Base-by-base conservation (phyloP, 78 protist genomes). In the Bigelowiella natans region DNA sequence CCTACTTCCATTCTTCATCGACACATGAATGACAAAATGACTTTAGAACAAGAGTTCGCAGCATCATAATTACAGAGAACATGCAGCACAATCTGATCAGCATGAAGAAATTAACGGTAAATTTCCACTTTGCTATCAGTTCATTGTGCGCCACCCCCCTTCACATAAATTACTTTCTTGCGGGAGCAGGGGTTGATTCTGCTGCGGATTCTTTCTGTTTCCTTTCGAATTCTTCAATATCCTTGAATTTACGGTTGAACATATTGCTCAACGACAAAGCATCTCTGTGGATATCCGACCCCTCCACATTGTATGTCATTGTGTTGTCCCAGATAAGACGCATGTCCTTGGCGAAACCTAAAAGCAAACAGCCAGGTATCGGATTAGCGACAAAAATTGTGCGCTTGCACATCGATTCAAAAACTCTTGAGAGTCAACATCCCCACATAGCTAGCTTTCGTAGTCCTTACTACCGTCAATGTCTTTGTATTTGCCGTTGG, bases 181-280 rank as follows among this genome's bases (percentile, higher is more conserved):
- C 34, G 73, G 73, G 73, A 51, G 7, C 18, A 51, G 73, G 73
- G n/a, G n/a, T n/a, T n/a, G n/a, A n/a, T 18, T 51, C 73, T 51
- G 7, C 73, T 18, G 7, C 18, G 34, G 7, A 83, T 11, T 38
- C 11, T 7, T 63, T 1, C 64, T 40, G 2, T 63, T 40, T 88
- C 2, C 36, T 26, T 0, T 64, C 0, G 26, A 29, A 31, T 0
- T 30, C 1, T 2, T 51, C 73, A n/a, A 88, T 39, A 2, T 39
- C 91, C 85, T 88, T 40, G 31, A 36, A 63, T 40, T 88, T 39
- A 18, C 73, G 73, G 73, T 64, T 39, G 85, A 64, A 88, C 0
- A 7, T 26, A 0, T 2, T 26, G 0, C 39, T n/a, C 37, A 88
- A 85, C 85, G 0, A 0, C 28, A 36, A 3, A 31, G 91, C 91